Conservation (phyloP, 2,329 filamentous ascomycete genomes). For the Fusarium azukiicola region DNA sequence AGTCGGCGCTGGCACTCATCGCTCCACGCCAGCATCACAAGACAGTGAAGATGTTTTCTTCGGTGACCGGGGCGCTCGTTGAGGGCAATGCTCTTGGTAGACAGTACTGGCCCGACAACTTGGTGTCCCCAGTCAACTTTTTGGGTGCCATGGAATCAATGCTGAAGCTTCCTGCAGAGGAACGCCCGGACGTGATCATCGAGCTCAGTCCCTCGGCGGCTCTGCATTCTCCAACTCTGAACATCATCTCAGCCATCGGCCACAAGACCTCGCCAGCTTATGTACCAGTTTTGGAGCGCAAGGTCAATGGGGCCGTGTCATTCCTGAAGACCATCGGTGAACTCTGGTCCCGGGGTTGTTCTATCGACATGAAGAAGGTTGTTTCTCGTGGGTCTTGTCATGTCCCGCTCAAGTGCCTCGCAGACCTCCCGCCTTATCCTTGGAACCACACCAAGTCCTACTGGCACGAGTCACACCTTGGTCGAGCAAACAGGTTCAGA, state of each 20-base stretch:
- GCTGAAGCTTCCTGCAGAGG: conserved; percentile 52
- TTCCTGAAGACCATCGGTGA: conserved; percentile 60
- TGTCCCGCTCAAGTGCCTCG: conserved; percentile 60
- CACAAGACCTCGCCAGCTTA: conserved; percentile 47
- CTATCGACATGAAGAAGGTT: conserved; percentile 58
- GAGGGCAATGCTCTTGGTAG: conserved; percentile 54
- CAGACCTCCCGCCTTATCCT: conserved; percentile 72
- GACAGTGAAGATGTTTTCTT: conserved; percentile 64
- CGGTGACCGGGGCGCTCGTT: conserved; percentile 60
- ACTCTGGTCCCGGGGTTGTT: conserved; percentile 62
- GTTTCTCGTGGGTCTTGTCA: conserved; percentile 45
- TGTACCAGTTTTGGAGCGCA: conserved; percentile 55
- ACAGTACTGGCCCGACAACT: conserved; percentile 70
- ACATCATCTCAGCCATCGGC: conserved; percentile 56
- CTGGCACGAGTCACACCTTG: conserved; percentile 75
- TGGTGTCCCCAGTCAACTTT: conserved; percentile 70
- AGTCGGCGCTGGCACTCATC: conserved; percentile 52
- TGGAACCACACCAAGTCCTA: conserved; percentile 76
- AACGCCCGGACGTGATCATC: conserved; percentile 61
- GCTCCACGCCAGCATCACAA: conserved; percentile 32
- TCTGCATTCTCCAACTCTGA: conserved; percentile 62
- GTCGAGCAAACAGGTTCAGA: conserved; percentile 67
- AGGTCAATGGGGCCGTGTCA: conserved; percentile 45
- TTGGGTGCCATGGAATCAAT: conserved; percentile 63
- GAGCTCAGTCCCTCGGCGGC: conserved; percentile 66